Conservation (phyloP, 2,329 filamentous ascomycete genomes). For the Penicillium sp. region DNA sequence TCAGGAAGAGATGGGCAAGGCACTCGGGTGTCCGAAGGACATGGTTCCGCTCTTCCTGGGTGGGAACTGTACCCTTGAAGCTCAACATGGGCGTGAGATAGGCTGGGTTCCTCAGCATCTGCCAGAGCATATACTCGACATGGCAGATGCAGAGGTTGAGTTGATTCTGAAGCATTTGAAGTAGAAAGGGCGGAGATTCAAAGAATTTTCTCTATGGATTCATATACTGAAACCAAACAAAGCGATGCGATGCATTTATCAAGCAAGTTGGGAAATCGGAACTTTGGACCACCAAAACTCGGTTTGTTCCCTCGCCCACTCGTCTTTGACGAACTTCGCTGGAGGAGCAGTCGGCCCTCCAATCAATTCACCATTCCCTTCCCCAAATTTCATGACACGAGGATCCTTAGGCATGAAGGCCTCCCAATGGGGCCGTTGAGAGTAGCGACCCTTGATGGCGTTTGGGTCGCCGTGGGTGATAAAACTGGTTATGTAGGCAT, state of each 20-base stretch:
- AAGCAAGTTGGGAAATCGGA: constrained; percentile 30
- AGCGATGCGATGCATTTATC: neutral
- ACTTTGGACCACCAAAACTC: constrained; percentile 49
- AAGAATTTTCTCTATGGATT: neutral
- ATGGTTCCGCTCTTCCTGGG: constrained; percentile 46
- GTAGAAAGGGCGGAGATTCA: neutral
- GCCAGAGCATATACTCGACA: constrained; percentile 51
- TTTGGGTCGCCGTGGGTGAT: constrained; percentile 52
- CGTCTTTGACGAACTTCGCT: constrained; percentile 44
- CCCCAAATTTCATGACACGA: constrained; percentile 49
- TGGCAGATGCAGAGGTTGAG: constrained; percentile 50
- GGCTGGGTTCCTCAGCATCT: constrained; percentile 51
- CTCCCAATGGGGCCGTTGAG: constrained; percentile 40
- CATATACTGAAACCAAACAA: neutral
- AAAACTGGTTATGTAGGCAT: constrained; percentile 54
- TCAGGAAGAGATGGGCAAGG: constrained; percentile 46
- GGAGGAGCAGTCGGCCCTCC: constrained; percentile 44
- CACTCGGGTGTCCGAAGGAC: constrained; percentile 35
- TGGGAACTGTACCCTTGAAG: constrained; percentile 50
- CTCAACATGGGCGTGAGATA: constrained; percentile 44
- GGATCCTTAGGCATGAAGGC: constrained; percentile 32
- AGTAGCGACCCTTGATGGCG: constrained; percentile 29
- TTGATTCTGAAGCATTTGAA: constrained; percentile 36
- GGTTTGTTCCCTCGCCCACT: constrained; percentile 48
- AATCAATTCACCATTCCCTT: constrained; percentile 53